These are phyloP conservation scores for Bryoglossum gracile DNA, from an alignment of 495 filamentous ascomycete species.

Conservation along the genomic window DNA sequence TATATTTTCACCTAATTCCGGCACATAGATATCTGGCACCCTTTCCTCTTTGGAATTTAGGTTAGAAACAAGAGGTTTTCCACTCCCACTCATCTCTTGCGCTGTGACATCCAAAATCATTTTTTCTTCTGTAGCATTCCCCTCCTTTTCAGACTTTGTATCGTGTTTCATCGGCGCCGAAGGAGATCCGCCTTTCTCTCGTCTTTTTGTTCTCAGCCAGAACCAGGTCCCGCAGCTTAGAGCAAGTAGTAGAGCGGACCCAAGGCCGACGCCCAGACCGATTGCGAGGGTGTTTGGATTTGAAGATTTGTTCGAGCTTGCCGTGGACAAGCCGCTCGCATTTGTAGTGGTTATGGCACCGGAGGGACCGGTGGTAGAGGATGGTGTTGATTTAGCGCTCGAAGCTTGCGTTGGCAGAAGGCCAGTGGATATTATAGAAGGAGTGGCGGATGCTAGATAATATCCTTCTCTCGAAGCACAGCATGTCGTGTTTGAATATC, in stretches of 20 bases:
- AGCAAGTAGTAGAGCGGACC: conserved; percentile 4
- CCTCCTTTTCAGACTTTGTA: conserved; percentile 1
- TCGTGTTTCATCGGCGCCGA: conserved; percentile 3
- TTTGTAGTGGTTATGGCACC: conserved; percentile 2
- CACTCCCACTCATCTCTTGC: conserved; percentile 2
- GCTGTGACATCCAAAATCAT: conserved; percentile 1
- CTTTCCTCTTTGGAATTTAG: conserved; percentile 4
- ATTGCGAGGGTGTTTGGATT: conserved; percentile 3
- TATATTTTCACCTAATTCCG: conserved; percentile 4
- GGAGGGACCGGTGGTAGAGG: conserved; percentile 2
- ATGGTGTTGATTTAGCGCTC: conserved; percentile 1
- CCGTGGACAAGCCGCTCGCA: conserved; percentile 1
- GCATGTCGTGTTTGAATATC: conserved; percentile 3
- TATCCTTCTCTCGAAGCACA: conserved; percentile 2
- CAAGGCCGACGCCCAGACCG: conserved; percentile 3
- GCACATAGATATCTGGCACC: conserved; percentile 2
- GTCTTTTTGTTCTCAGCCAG: conserved; percentile 5
- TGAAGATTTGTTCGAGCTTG: conserved; percentile 5
- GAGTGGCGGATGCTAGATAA: conserved; percentile 4
- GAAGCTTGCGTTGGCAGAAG: conserved; percentile 1
- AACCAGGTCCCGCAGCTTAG: conserved; percentile 4
- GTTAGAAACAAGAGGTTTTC: conserved; percentile 1
- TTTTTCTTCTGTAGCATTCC: conserved; percentile 4
- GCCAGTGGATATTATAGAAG: conserved; percentile 5
- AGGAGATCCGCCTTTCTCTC: conserved; percentile 4